Conservation (phyloP, 1,284 basidiomycete genomes). For the Calocybe gambosa region DNA sequence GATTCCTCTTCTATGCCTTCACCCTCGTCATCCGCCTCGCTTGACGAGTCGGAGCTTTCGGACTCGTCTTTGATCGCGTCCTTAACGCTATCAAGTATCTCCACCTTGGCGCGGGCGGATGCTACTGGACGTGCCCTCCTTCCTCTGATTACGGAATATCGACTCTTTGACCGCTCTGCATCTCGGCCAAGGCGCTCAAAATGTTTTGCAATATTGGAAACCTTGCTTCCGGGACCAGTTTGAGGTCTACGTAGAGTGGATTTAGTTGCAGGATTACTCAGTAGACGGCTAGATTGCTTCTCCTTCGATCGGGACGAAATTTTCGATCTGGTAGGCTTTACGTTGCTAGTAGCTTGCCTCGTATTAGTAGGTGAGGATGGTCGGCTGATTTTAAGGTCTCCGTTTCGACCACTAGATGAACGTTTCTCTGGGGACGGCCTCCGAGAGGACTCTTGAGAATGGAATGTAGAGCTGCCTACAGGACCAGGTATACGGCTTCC, state of each 20-base stretch:
- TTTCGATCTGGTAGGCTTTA: slow-evolving; percentile 33
- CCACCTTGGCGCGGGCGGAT: slow-evolving; percentile 83
- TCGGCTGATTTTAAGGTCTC: slow-evolving; percentile 33
- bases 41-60: slow-evolving; percentile 70
- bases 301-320: slow-evolving; percentile 45
- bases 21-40: slow-evolving; percentile 86
- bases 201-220: slow-evolving; percentile 70
- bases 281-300: slow-evolving; percentile 38
- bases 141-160: slow-evolving; percentile 78
- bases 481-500: slow-evolving; percentile 50
- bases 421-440: slow-evolving; percentile 69
- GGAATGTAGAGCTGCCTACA: slow-evolving; percentile 34
- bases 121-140: slow-evolving; percentile 91
- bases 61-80: slow-evolving; percentile 88
- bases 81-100: slow-evolving; percentile 87
- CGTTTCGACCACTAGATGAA: slow-evolving; percentile 30
- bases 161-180: slow-evolving; percentile 58
- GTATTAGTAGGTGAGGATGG: slow-evolving; percentile 38
- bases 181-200: slow-evolving; percentile 71
- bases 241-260: slow-evolving; percentile 48
- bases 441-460: slow-evolving; percentile 58
- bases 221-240: slow-evolving; percentile 49
- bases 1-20: slow-evolving; percentile 59
- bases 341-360: slow-evolving; percentile 19
- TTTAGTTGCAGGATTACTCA: slow-evolving; percentile 36